Percentiles rank a stretch among this genome's conserved stretches.
phyloP scores from a whole-genome alignment of 352 stramenopile species.

The Phytophthora hibernalis region DNA sequence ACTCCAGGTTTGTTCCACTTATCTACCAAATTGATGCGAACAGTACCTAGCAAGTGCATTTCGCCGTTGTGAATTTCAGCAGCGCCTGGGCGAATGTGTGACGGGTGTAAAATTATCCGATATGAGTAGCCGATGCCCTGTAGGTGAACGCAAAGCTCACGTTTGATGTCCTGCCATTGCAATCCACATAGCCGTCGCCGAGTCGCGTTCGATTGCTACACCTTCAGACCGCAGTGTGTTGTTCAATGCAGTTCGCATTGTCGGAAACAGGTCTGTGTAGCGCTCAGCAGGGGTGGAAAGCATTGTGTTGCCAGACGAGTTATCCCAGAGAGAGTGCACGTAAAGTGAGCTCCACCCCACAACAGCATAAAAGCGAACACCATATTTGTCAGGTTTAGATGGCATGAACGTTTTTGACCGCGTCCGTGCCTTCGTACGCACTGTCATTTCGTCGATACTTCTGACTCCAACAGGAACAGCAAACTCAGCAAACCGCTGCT shows the following conservation, averaged over 20 bases:
- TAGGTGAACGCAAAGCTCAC: neutral
- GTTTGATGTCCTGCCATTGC: slow-evolving; percentile 14
- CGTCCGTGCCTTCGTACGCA: neutral
- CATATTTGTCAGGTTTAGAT: slow-evolving; percentile 17
- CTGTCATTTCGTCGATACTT: slow-evolving; percentile 17
- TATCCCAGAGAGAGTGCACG: slow-evolving; percentile 12
- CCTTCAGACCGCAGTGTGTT: neutral
- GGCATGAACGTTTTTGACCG: slow-evolving; percentile 2
- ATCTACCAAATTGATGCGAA: slow-evolving; percentile 21
- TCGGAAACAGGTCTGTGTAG: slow-evolving; percentile 13
- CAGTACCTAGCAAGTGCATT: slow-evolving; percentile 13
- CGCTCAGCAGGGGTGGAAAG: slow-evolving; percentile 1
- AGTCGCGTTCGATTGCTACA: neutral
- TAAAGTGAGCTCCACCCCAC: slow-evolving; percentile 4
- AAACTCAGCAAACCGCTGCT: slow-evolving; percentile 11
- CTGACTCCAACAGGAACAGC: slow-evolving; percentile 15
- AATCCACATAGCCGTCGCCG: slow-evolving; percentile 11
- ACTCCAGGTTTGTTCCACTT: slow-evolving; percentile 21
- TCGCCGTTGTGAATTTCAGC: slow-evolving; percentile 18
- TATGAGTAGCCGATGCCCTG: neutral
- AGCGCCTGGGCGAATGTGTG: slow-evolving; percentile 19
- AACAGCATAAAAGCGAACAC: slow-evolving; percentile 14
- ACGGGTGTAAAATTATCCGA: slow-evolving; percentile 27
- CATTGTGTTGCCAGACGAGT: neutral
- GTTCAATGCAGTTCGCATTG: neutral